Evolutionary conservation across 805 yeast species (phyloP).

Genomic region (Candida khao-thaluensis): DNA sequence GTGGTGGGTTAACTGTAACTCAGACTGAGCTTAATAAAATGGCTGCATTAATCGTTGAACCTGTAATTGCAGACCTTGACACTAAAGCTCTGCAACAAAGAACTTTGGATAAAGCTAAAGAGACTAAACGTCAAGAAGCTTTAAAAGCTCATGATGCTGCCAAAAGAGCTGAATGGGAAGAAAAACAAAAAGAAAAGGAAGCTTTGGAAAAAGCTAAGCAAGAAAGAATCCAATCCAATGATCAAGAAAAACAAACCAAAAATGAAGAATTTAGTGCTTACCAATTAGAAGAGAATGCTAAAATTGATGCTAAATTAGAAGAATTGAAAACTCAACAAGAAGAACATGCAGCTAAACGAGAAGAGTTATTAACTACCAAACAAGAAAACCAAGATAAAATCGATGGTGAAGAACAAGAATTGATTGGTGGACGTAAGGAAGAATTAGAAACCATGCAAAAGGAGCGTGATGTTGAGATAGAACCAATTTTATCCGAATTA

Average conservation of each 20-base stretch:
- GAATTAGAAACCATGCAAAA: conserved; percentile 50
- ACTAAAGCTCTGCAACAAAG: conserved; percentile 71
- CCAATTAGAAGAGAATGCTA: conserved; percentile 29
- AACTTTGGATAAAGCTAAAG: conserved; percentile 36
- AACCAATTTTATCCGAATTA: conserved; percentile 55
- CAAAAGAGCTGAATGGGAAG: conserved; percentile 27
- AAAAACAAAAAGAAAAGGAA: conserved; percentile 33
- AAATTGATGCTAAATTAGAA: conserved; percentile 25
- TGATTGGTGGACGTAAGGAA: conserved; percentile 43
- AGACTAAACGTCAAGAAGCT: conserved; percentile 36
- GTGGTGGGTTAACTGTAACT: conserved; percentile 83
- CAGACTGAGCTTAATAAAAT: conserved; percentile 73
- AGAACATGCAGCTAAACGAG: conserved; percentile 40
- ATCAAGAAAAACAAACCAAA: conserved; percentile 30
- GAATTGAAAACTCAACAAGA: conserved; percentile 38
- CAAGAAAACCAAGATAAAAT: conserved; percentile 46
- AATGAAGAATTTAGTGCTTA: conserved; percentile 27
- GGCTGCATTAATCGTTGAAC: conserved; percentile 78
- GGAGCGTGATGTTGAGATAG: conserved; percentile 52
- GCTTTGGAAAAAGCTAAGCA: conserved; percentile 37
- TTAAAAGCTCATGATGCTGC: conserved; percentile 29
- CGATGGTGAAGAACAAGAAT: conserved; percentile 42
- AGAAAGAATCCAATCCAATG: conserved; percentile 31
- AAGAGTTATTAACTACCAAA: conserved; percentile 45
- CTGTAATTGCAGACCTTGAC: conserved; percentile 74